A percentile compares a stretch with the other conserved stretches of the same genome.
phyloP scores from a whole-genome alignment of 495 filamentous ascomycete genomes.

The Penicillium daleae region DNA sequence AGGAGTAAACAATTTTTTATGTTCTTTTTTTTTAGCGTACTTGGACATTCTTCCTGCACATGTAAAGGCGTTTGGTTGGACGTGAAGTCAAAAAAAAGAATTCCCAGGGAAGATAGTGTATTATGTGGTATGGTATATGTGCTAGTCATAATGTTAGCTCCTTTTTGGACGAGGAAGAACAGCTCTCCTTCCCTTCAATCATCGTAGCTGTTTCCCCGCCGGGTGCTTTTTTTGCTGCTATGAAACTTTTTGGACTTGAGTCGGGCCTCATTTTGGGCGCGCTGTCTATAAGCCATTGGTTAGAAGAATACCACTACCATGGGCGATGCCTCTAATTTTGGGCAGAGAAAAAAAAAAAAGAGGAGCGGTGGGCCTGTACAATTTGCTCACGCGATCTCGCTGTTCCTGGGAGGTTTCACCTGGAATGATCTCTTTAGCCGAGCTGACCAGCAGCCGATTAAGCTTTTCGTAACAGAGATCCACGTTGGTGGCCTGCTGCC shows the following conservation, averaged over 20 bases:
- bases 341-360: background rate
- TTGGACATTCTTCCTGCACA: constrained; percentile 9
- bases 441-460: constrained; percentile 56
- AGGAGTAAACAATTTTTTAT: constrained; percentile 16
- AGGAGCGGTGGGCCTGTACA: constrained; percentile 59
- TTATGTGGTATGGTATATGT: background rate
- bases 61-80: constrained; percentile 20
- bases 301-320: background rate
- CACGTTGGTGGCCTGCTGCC: constrained; percentile 68
- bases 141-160: constrained; percentile 5
- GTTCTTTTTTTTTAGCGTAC: background rate
- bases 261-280: constrained; percentile 69
- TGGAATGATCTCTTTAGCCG: constrained; percentile 57
- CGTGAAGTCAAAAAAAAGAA: background rate
- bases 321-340: background rate
- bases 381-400: constrained; percentile 57
- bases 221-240: constrained; percentile 76
- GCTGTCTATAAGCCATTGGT: constrained; percentile 56
- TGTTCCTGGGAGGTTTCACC: constrained; percentile 68
- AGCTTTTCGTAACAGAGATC: constrained; percentile 67
- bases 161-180: background rate
- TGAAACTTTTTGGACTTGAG: constrained; percentile 76
- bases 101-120: constrained; percentile 11
- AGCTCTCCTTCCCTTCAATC: constrained; percentile 37
- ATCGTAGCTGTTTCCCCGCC: constrained; percentile 56